Evolutionary conservation across 345 rosid genomes (phyloP), one percentile per base, ranked within the genome.

Genomic region (Brassica nigra): DNA sequence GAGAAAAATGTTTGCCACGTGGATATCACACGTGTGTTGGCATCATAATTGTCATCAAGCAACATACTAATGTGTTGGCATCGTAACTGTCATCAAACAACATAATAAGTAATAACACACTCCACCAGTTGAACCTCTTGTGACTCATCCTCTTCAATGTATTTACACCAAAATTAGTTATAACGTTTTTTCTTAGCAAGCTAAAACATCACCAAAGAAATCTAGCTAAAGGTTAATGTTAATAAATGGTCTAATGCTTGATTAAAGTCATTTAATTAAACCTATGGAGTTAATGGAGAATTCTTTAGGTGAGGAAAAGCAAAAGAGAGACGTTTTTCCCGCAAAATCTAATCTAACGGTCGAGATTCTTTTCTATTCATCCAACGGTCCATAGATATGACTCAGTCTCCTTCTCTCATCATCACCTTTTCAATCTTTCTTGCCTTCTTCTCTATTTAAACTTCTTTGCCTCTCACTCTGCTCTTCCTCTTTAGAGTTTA

Each of bases 361-460:
- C 30, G 44, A 63, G 31, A 70, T 31, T 30, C 0, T 4, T 54
- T 55, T 23, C 12, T 64, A 7, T 0, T 8, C n/a, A 80, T 75
- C 76, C 8, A 39, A 75, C 68, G 76, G 83, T 80, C 61, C 68
- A 70, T 18, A 8, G 33, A 20, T 14, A 58, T 54, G 79, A 80
- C 79, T 80, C 14, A 39, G 68, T 64, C 68, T 23, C 33, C 64
- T 59, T 34, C 28, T 59, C 20, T 8, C 29, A 65, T 8, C 20
- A 70, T 8, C 8, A 54, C 16, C 57, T 52, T n/a, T 52, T 52
- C 57, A 52, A 52, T 52, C 58, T 65, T 16, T 31, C 42, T 73
- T 44, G 69, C 73, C 64, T 62, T 55, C 83, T 70, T 63, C 79
- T 75, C 76, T 80, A 80, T 80, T 47, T 75, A 80, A 74, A 55